Conservation (phyloP, 2,329 filamentous ascomycete genomes). For the Fusarium papillatum region DNA sequence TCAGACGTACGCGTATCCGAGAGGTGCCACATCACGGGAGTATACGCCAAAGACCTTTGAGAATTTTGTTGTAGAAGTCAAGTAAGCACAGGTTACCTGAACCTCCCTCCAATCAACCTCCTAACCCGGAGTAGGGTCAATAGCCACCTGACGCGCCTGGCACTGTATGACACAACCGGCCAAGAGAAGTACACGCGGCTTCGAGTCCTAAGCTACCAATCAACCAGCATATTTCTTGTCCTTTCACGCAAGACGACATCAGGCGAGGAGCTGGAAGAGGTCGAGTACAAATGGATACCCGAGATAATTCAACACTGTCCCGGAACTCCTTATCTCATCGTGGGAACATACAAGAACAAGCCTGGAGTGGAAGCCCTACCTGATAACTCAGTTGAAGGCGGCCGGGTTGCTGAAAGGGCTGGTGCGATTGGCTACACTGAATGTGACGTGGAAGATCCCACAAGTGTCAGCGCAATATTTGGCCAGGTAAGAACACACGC, state of each 20-base stretch:
- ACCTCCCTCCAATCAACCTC: neutral
- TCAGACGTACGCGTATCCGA: constrained; percentile 5
- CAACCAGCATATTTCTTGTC: neutral
- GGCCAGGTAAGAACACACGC: neutral
- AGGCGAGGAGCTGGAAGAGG: neutral
- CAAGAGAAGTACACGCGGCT: neutral
- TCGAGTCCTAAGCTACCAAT: neutral
- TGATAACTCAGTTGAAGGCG: neutral
- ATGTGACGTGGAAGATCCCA: neutral
- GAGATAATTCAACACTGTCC: neutral
- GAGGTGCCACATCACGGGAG: neutral
- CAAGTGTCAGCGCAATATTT: neutral
- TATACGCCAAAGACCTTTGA: constrained; percentile 10
- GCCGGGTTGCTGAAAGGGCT: neutral
- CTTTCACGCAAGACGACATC: neutral
- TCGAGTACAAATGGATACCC: constrained; percentile 7
- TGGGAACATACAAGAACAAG: constrained; percentile 1
- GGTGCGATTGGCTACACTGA: neutral
- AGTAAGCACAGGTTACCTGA: neutral
- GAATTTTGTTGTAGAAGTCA: constrained; percentile 13
- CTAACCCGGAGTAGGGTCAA: neutral
- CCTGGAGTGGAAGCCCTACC: neutral
- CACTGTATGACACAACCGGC: constrained; percentile 2
- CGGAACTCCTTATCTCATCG: neutral
- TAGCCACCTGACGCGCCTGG: neutral